Evolutionary conservation across 768 basidiomycete species (phyloP), one percentile per base, ranked within the genome.

Genomic region (Macrolepiota albuminosa): DNA sequence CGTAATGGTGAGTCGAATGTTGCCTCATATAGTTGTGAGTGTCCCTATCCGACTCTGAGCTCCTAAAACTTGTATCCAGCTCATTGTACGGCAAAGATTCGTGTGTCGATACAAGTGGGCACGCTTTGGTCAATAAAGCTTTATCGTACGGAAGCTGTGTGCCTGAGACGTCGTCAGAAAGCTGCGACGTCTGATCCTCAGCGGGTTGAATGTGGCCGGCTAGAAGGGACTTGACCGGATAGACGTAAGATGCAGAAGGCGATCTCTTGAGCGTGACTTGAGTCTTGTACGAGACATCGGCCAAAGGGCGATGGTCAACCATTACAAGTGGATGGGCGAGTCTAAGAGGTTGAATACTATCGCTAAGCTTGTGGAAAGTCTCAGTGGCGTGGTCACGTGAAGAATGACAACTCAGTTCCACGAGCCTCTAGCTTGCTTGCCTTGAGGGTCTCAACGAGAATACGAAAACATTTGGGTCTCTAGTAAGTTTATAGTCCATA

Each of bases 201-300:
- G 68, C 75, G 2, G 74, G 76, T 51, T 75, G 74, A 26, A 78
- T 76, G 37, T 66, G 63, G 16, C 73, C 70, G 31, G 59, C 68
- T 45, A 80, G 66, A 7, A 80, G 69, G 43, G 78, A 78, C 56
- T 70, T 76, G 29, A 77, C 71, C 0, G 78, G 78, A 62, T 78
- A 78, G 42, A 78, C 68, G 55, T 70, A 77, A 14, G 75, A 71
- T 11, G 54, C 36, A 26, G 61, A 52, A 57, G 60, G 43, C 7
- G 34, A 40, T 45, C 50, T 63, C 21, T 53, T 31, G 14, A 40
- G 48, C 9, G 55, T 52, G 18, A 21, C 31, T 37, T 26, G 57
- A 52, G 54, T 24, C 3, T n/a, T 24, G 6, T 29, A 26, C 2
- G 40, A 45, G 11, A 37, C 24, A 31, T 51, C 37, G 1, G 18